Evolutionary conservation across 352 stramenopile species (phyloP).

Genomic region (Albugo candida): DNA sequence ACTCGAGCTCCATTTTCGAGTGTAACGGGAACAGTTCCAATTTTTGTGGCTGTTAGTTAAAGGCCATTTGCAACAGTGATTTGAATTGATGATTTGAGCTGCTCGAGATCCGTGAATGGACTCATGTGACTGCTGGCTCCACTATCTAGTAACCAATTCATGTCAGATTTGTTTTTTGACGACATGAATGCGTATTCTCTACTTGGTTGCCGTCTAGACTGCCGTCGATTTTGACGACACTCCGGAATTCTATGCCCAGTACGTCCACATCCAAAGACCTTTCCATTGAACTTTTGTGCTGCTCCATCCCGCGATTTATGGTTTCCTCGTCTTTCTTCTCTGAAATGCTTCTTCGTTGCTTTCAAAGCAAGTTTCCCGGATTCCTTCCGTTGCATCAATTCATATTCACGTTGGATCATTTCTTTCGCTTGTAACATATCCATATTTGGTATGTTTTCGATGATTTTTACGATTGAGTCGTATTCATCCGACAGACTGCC

Average conservation of each 20-base stretch:
- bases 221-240: neutral
- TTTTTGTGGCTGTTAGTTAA: slow-evolving; percentile 2
- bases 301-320: too few relatives aligned
- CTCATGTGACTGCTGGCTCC: slow-evolving; percentile 12
- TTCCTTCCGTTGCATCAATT: neutral
- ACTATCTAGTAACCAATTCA: slow-evolving; percentile 8
- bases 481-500: slow-evolving; percentile 8
- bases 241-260: neutral
- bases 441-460: slow-evolving; percentile 3
- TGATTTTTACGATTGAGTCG: slow-evolving; percentile 10
- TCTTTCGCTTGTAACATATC: slow-evolving; percentile 8
- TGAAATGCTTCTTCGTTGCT: neutral
- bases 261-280: neutral
- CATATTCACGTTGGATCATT: slow-evolving; percentile 8
- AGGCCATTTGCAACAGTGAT: slow-evolving; percentile 7
- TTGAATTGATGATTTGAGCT: neutral
- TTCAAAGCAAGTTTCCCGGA: neutral
- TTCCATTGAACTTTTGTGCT: neutral
- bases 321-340: too few relatives aligned
- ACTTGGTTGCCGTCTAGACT: neutral
- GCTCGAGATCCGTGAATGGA: slow-evolving; percentile 2
- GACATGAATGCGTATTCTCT: neutral
- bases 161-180: neutral
- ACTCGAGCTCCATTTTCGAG: neutral
- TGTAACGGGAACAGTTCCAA: slow-evolving; percentile 3